Conservation (phyloP, 345 rosid genomes). For the Microcos paniculata region DNA sequence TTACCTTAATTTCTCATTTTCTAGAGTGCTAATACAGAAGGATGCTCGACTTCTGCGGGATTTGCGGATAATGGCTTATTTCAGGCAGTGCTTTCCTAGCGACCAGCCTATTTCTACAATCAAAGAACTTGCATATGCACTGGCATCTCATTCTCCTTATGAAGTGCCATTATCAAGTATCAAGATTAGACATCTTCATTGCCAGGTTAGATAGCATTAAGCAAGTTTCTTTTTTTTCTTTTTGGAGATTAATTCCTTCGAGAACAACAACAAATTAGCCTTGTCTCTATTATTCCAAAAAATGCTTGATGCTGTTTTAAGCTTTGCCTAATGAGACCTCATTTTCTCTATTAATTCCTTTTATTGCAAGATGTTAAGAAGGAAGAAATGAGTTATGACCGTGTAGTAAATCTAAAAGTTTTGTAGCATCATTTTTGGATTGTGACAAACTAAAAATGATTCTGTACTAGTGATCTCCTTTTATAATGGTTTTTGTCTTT, state of each 20-base stretch:
- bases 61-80: constrained; percentile 71
- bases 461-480: not conserved
- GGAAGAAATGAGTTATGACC: constrained; percentile 8
- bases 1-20: constrained; percentile 6
- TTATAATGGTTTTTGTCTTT: constrained; percentile 19
- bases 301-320: constrained; percentile 1
- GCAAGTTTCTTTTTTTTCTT: not conserved
- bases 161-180: constrained; percentile 78
- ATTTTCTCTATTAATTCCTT: constrained; percentile 4
- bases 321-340: not conserved
- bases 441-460: not conserved
- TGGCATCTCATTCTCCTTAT: constrained; percentile 83
- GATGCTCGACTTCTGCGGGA: constrained; percentile 78
- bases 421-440: not conserved
- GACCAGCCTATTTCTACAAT: constrained; percentile 56
- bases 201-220: constrained; percentile 53
- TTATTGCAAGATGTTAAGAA: not conserved
- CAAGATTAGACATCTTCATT: constrained; percentile 77
- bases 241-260: not conserved
- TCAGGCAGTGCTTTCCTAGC: constrained; percentile 76
- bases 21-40: constrained; percentile 62
- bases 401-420: constrained; percentile 2
- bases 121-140: constrained; percentile 82
- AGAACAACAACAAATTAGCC: not conserved
- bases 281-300: not conserved